These are phyloP conservation scores for Elsinoe batatas DNA, from an alignment of 2,329 filamentous ascomycete genomes.

Conservation along the genomic window DNA sequence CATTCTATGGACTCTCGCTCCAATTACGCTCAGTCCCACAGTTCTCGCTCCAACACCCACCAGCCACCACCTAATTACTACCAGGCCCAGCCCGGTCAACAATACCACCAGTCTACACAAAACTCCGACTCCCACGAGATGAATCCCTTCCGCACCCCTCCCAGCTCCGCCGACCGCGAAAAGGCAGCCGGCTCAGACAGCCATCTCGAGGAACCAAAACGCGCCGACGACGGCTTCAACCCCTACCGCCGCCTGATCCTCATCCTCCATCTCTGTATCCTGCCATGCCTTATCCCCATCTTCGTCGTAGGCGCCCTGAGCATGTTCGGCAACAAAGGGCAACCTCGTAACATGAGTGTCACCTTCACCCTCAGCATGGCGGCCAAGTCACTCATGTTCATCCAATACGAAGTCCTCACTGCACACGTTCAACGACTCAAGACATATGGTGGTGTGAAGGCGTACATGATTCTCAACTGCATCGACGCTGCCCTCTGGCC, in stretches of 20 bases:
- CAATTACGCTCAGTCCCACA: neutral
- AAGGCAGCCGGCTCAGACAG: neutral
- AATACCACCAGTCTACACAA: neutral
- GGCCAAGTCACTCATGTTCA: slow-evolving; percentile 32
- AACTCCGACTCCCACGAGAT: neutral
- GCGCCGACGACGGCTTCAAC: neutral
- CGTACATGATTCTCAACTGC: slow-evolving; percentile 32
- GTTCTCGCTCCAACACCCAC: neutral
- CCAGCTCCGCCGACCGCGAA: neutral
- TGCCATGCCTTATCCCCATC: neutral
- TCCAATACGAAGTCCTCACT: slow-evolving; percentile 34
- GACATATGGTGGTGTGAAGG: slow-evolving; percentile 33
- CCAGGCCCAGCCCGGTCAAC: neutral
- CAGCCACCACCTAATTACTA: neutral
- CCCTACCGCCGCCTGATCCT: neutral
- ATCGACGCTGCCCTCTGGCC: slow-evolving; percentile 37
- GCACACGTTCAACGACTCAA: slow-evolving; percentile 27
- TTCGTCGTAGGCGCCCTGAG: neutral
- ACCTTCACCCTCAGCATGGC: slow-evolving; percentile 4
- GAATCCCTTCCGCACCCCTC: neutral
- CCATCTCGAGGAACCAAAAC: neutral
- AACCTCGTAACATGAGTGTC: neutral
- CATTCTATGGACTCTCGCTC: neutral
- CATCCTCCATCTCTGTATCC: neutral
- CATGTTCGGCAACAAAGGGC: neutral